These are phyloP conservation scores for Chrysoporthe deuterocubensis DNA, from an alignment of 2,329 filamentous ascomycete genomes.

Conservation along the genomic window DNA sequence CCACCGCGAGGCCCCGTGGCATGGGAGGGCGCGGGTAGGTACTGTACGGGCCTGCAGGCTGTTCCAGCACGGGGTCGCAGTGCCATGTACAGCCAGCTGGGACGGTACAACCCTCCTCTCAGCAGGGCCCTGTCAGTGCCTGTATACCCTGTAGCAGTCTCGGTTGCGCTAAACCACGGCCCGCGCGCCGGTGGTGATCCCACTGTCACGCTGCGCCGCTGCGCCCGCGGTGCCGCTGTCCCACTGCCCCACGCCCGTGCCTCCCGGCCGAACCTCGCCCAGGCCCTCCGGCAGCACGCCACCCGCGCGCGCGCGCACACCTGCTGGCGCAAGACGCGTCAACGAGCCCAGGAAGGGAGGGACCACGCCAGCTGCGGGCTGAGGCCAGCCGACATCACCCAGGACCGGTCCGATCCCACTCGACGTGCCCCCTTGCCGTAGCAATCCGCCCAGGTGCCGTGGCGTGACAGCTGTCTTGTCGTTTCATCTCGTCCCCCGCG, in stretches of 20 bases:
- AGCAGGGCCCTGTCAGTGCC: background rate
- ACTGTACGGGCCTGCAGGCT: too few relatives aligned
- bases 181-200: conserved; percentile 1
- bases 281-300: background rate
- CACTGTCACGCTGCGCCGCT: background rate
- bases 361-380: background rate
- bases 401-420: too few relatives aligned
- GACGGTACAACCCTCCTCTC: too few relatives aligned
- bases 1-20: too few relatives aligned
- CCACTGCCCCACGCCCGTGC: conserved; percentile 2
- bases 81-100: too few relatives aligned
- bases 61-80: too few relatives aligned
- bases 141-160: background rate
- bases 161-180: background rate
- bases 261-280: background rate
- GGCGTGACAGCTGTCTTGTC: background rate
- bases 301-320: too few relatives aligned
- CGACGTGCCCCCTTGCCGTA: too few relatives aligned
- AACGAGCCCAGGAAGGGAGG: background rate
- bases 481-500: background rate
- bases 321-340: background rate
- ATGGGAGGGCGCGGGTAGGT: too few relatives aligned
- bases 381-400: background rate
- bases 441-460: background rate
- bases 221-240: background rate